Conservation (phyloP, 106 monocot species). For the Narthecium ossifragum region DNA sequence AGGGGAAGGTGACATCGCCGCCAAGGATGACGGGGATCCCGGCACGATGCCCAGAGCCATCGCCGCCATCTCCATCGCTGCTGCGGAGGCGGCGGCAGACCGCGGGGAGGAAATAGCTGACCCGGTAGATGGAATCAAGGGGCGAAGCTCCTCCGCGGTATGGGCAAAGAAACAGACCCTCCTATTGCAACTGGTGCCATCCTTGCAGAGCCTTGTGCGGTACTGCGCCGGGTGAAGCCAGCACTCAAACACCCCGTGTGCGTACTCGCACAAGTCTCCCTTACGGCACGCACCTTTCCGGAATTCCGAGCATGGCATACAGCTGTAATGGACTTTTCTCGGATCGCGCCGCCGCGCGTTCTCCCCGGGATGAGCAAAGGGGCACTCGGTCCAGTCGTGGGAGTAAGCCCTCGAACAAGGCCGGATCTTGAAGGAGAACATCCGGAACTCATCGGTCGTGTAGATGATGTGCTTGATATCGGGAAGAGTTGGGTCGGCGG, state of each 20-base stretch:
- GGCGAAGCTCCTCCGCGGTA: conserved; percentile 67
- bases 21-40: conserved; percentile 57
- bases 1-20: conserved; percentile 51
- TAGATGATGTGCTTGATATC: conserved; percentile 84
- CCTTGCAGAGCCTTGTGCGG: conserved; percentile 75
- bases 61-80: too few relatives aligned
- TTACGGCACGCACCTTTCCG: conserved; percentile 65
- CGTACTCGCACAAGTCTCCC: conserved; percentile 73
- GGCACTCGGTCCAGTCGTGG: conserved; percentile 96
- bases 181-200: conserved; percentile 54
- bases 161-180: conserved; percentile 88
- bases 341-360: conserved; percentile 78
- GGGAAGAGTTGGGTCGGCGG: conserved; percentile 66
- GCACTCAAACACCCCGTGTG: conserved; percentile 89
- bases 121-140: conserved; percentile 58
- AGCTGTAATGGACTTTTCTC: conserved; percentile 78
- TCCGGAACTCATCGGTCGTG: conserved; percentile 76
- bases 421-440: conserved; percentile 86
- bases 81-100: conserved; percentile 48
- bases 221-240: conserved; percentile 95
- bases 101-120: conserved; percentile 64
- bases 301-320: conserved; percentile 85
- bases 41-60: conserved; percentile 59
- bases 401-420: conserved; percentile 87
- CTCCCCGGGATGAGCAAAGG: conserved; percentile 84